Evolutionary conservation across 2,329 filamentous ascomycete genomes (phyloP).

Genomic region (Alternaria infectoria): DNA sequence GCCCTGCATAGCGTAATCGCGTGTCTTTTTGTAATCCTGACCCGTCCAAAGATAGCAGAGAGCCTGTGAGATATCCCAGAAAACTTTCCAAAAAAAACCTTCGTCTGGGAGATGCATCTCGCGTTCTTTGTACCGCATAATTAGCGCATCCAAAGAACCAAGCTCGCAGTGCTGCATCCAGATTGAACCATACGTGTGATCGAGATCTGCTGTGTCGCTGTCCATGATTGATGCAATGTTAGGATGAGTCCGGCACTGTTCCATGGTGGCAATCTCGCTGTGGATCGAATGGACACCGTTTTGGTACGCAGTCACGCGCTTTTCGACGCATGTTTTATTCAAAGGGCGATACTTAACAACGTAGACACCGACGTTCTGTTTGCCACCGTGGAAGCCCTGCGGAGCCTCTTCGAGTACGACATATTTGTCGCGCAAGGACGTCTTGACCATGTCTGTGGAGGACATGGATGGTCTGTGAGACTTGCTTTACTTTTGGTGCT

Average conservation of each 20-base stretch:
- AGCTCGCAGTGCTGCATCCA: slow-evolving; percentile 23
- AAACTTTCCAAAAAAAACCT: slow-evolving; percentile 20
- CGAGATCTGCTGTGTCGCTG: neutral
- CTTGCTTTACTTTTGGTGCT: neutral
- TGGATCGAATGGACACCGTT: neutral
- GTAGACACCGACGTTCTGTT: neutral
- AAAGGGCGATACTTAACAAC: neutral
- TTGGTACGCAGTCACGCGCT: neutral
- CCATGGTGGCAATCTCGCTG: neutral
- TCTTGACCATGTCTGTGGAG: neutral
- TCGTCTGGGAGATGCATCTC: slow-evolving; percentile 1
- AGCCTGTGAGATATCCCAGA: slow-evolving; percentile 19
- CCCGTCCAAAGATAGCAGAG: slow-evolving; percentile 18
- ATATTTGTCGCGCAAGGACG: neutral
- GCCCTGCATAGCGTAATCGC: neutral
- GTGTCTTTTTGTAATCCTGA: neutral
- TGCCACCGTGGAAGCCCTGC: neutral
- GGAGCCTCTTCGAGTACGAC: neutral
- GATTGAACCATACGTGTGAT: slow-evolving; percentile 1
- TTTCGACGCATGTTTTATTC: neutral
- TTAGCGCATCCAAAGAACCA: slow-evolving; percentile 17
- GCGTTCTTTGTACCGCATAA: neutral
- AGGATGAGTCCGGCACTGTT: neutral
- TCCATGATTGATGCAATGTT: neutral
- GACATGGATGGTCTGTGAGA: neutral